Evolutionary conservation across 306 rosid species (phyloP).

Genomic region (Dalbergia cultrata): DNA sequence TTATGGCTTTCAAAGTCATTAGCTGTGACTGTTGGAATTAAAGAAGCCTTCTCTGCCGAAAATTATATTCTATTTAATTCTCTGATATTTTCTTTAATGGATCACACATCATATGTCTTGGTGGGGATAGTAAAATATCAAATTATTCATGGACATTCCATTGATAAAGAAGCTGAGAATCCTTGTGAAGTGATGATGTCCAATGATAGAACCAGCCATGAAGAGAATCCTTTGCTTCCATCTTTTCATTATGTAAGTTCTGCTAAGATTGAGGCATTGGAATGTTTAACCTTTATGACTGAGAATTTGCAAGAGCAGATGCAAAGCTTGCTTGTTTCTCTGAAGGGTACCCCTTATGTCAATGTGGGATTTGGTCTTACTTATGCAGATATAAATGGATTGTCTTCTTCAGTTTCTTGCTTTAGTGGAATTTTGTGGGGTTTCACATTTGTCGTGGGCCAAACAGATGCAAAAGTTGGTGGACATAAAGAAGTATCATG

Average conservation of each 20-base stretch:
- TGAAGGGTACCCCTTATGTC: conserved; percentile 53
- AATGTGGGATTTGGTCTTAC: conserved; percentile 50
- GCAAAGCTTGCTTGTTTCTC: conserved; percentile 54
- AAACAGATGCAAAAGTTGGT: conserved; percentile 46
- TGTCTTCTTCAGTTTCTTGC: conserved; percentile 70
- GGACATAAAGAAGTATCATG: conserved; percentile 50
- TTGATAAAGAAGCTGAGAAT: conserved; percentile 52
- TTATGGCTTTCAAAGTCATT: conserved; percentile 83
- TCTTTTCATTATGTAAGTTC: conserved; percentile 52
- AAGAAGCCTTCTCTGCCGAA: conserved; percentile 57
- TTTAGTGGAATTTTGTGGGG: conserved; percentile 82
- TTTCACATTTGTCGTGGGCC: conserved; percentile 61
- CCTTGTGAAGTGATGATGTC: conserved; percentile 58
- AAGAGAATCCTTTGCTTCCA: conserved; percentile 55
- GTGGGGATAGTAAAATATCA: conserved; percentile 70
- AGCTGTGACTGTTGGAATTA: conserved; percentile 60
- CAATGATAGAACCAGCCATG: conserved; percentile 45
- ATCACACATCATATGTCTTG: conserved; percentile 74
- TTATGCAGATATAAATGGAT: conserved; percentile 56
- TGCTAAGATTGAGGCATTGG: conserved; percentile 57
- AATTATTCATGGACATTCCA: conserved; percentile 47
- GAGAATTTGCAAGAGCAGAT: conserved; percentile 69
- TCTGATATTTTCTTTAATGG: conserved; percentile 72
- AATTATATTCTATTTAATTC: conserved; percentile 51
- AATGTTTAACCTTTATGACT: conserved; percentile 57